A percentile compares a stretch with the other conserved stretches of the same genome.
Conservation (phyloP, 2,329 filamentous ascomycete genomes). For the Colletotrichum aenigma region DNA sequence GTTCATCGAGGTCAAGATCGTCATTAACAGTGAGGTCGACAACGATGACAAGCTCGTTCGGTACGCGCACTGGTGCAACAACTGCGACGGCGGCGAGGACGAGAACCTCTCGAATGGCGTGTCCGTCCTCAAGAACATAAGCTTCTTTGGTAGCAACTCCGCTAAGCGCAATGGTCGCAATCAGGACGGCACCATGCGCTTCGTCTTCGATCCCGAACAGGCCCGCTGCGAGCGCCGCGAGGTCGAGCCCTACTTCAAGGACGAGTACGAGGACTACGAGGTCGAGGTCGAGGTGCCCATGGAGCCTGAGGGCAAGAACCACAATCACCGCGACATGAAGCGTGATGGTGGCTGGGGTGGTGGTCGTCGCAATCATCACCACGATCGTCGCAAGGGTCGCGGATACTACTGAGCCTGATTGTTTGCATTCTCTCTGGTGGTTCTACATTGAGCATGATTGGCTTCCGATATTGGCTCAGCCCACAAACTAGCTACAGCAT, state of each 20-base stretch:
- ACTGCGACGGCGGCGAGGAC: conserved; percentile 48
- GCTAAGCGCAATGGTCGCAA: conserved; percentile 48
- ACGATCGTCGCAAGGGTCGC: conserved; percentile 3
- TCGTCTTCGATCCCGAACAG: conserved; percentile 82
- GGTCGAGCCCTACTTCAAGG: conserved; percentile 71
- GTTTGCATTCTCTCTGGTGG: neutral
- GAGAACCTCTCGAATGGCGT: conserved; percentile 36
- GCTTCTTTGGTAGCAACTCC: conserved; percentile 36
- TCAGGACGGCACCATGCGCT: conserved; percentile 80
- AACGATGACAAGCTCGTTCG: conserved; percentile 62
- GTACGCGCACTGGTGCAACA: conserved; percentile 64
- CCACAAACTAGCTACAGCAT: neutral
- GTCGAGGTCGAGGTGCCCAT: conserved; percentile 75
- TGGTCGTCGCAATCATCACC: neutral
- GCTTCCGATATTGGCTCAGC: no score
- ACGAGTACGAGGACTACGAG: conserved; percentile 78
- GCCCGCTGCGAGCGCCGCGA: conserved; percentile 73
- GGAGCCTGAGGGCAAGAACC: conserved; percentile 27
- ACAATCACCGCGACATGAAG: conserved; percentile 6
- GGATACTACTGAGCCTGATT: conserved; percentile 1
- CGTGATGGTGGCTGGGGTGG: neutral
- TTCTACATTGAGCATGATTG: neutral
- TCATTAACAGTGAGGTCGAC: conserved; percentile 82
- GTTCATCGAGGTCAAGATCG: conserved; percentile 87
- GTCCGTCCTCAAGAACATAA: conserved; percentile 43